Evolutionary conservation across 2,329 filamentous ascomycete species (phyloP).

Genomic region (Trichoderma asperellum): DNA sequence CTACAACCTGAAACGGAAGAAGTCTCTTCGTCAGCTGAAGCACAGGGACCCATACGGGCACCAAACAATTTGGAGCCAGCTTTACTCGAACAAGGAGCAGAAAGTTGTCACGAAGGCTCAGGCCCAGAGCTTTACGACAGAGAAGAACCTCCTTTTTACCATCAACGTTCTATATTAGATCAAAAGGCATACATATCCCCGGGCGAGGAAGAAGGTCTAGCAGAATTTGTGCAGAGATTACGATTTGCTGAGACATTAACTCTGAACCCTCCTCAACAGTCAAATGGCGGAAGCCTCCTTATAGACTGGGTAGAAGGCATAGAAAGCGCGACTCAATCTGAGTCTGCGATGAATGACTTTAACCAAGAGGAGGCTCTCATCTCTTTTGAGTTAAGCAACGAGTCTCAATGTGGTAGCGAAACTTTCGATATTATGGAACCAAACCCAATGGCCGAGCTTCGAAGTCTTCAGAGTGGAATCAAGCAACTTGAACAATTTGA

Average conservation of each 20-base stretch:
- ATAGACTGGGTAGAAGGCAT: background rate
- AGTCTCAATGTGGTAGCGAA: background rate
- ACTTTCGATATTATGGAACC: background rate
- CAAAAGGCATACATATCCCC: background rate
- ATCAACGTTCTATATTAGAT: background rate
- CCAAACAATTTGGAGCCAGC: background rate
- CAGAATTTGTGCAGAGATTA: background rate
- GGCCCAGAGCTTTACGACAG: background rate
- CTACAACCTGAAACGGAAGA: background rate
- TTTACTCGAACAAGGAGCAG: background rate
- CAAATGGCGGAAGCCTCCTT: background rate
- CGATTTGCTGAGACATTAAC: background rate
- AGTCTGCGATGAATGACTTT: too few relatives aligned
- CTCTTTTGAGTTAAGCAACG: conserved; percentile 1
- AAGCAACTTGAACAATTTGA: conserved; percentile 5
- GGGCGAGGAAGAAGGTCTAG: background rate
- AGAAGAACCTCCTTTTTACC: background rate
- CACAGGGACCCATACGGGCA: background rate
- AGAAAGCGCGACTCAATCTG: background rate
- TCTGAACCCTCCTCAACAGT: background rate
- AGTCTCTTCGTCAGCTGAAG: too few relatives aligned
- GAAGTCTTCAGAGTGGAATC: background rate
- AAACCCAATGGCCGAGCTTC: background rate
- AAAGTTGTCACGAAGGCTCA: background rate
- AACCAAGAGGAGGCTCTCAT: conserved; percentile 3